Conservation (phyloP, 441 rosid genomes). For the Erodium moschatum region DNA sequence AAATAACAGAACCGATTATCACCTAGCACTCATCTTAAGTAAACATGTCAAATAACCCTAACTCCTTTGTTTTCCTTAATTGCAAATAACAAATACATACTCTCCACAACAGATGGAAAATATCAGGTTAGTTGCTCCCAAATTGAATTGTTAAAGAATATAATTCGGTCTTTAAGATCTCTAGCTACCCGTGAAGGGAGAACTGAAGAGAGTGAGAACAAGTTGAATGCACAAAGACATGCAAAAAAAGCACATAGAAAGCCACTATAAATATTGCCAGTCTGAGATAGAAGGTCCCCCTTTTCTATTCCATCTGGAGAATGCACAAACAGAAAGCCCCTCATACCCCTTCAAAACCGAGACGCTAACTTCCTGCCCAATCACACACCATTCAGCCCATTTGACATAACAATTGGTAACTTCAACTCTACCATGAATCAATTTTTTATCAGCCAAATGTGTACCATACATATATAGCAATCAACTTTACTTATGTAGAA, state of each 20-base stretch:
- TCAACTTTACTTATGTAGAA: not conserved
- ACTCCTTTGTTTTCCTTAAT: no score
- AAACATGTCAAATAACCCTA: no score
- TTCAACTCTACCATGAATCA: no score
- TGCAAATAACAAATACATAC: no score
- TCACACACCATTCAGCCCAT: no score
- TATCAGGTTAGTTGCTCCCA: not conserved
- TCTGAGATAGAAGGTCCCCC: not conserved
- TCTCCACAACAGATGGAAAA: no score
- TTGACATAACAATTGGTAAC: no score
- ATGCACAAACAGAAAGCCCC: not conserved
- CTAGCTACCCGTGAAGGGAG: not conserved
- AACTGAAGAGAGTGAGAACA: not conserved
- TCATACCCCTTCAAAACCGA: not conserved
- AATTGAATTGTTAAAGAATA: not conserved
- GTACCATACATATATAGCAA: no score
- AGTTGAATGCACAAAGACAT: not conserved
- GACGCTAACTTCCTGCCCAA: not conserved
- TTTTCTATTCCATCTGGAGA: not conserved
- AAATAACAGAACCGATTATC: not conserved
- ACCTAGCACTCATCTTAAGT: not conserved
- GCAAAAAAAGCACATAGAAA: not conserved
- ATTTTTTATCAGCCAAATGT: no score
- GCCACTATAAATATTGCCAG: no score
- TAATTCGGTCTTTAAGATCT: not conserved